Evolutionary conservation across 192 early-diverging fungal species (phyloP).

Genomic region (Coemansia pectinata): DNA sequence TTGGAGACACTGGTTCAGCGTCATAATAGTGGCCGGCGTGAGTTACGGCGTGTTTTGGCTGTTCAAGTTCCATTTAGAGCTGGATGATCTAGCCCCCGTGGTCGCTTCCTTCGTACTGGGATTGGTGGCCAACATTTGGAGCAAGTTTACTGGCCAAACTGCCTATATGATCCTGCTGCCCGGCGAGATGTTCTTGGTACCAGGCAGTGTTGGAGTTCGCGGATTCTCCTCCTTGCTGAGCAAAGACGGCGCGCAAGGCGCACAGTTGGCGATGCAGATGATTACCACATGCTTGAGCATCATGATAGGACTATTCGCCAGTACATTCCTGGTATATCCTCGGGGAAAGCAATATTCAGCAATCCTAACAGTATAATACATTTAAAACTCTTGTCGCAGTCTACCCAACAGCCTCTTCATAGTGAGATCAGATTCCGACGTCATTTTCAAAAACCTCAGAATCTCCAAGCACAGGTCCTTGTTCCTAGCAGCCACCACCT

Average conservation of each 20-base stretch:
- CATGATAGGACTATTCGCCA: slow-evolving; percentile 69
- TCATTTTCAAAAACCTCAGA: slow-evolving; percentile 34
- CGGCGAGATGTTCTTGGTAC: slow-evolving; percentile 80
- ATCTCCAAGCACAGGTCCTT: slow-evolving; percentile 33
- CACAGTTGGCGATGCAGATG: slow-evolving; percentile 57
- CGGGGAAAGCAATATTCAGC: slow-evolving; percentile 45
- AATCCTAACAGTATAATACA: slow-evolving; percentile 36
- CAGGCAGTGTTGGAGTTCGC: slow-evolving; percentile 76
- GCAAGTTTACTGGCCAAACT: slow-evolving; percentile 65
- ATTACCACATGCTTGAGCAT: slow-evolving; percentile 65
- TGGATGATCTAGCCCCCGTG: slow-evolving; percentile 62
- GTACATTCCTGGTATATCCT: slow-evolving; percentile 63
- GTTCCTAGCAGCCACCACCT: slow-evolving; percentile 14
- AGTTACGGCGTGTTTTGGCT: slow-evolving; percentile 68
- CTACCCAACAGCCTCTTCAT: slow-evolving; percentile 16
- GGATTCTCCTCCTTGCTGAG: slow-evolving; percentile 62
- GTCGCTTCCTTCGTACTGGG: slow-evolving; percentile 77
- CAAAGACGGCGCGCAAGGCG: slow-evolving; percentile 51
- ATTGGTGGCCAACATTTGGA: slow-evolving; percentile 74
- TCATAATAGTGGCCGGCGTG: slow-evolving; percentile 64
- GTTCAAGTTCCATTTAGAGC: slow-evolving; percentile 58
- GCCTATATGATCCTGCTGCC: slow-evolving; percentile 78
- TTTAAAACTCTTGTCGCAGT: background rate
- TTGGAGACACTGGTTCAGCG: slow-evolving; percentile 67
- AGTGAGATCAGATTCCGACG: slow-evolving; percentile 28